A percentile compares a stretch with the other conserved stretches of the same genome.
Conservation (phyloP, 2,329 filamentous ascomycete species). For the Chaetomium sp. region DNA sequence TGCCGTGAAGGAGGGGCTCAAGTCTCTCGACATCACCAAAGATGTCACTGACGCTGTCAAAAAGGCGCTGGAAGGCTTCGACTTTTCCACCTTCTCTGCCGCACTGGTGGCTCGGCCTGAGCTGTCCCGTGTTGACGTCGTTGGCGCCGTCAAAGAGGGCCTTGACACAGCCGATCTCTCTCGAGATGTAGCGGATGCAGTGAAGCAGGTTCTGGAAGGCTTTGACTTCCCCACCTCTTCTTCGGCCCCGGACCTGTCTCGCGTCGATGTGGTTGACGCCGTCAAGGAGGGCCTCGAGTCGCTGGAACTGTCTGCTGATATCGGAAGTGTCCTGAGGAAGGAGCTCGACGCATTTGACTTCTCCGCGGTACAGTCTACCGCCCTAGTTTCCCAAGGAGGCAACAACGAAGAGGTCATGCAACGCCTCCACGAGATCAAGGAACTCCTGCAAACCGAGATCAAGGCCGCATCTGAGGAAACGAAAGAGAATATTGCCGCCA, state of each 20-base stretch:
- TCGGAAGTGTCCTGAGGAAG: conserved; percentile 27
- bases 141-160: conserved; percentile 33
- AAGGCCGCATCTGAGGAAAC: conserved; percentile 62
- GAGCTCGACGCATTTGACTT: conserved; percentile 40
- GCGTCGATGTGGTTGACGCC: conserved; percentile 32
- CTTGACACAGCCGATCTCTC: conserved; percentile 22
- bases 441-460: conserved; percentile 62
- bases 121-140: conserved; percentile 28
- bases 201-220: conserved; percentile 29
- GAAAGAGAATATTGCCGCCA: conserved; percentile 78
- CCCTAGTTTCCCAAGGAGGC: conserved; percentile 45
- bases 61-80: conserved; percentile 24
- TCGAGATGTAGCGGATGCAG: conserved; percentile 25
- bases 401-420: conserved; percentile 55
- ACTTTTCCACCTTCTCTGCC: conserved; percentile 30
- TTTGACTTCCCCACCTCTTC: conserved; percentile 38
- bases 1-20: conserved; percentile 33
- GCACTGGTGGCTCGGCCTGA: conserved; percentile 26
- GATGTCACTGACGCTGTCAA: conserved; percentile 27
- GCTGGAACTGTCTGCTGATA: conserved; percentile 16
- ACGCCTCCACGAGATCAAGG: conserved; percentile 66
- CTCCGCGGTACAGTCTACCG: conserved; percentile 22
- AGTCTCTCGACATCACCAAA: conserved; percentile 38
- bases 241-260: conserved; percentile 24
- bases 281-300: conserved; percentile 29